These are phyloP conservation scores for Hypoxylon fragiforme DNA, from an alignment of 495 filamentous ascomycete species.

Conservation along the genomic window DNA sequence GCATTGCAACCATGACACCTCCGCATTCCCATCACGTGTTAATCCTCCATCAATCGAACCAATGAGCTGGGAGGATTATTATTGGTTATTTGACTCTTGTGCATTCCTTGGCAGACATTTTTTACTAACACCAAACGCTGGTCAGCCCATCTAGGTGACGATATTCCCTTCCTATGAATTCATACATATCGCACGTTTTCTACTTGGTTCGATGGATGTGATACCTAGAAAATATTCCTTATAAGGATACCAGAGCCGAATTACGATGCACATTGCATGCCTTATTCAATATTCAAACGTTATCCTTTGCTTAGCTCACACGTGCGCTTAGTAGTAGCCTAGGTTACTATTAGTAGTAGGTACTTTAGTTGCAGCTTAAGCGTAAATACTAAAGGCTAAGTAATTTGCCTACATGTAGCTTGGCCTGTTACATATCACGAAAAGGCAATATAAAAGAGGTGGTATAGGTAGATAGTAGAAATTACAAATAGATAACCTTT, in stretches of 20 bases:
- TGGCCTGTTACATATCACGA: too few relatives aligned
- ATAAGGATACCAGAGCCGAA: constrained; percentile 9
- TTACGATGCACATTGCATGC: too few relatives aligned
- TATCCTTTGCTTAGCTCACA: not conserved
- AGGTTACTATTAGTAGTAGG: too few relatives aligned
- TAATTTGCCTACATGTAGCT: too few relatives aligned
- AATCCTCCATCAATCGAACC: constrained; percentile 23
- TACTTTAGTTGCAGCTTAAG: too few relatives aligned
- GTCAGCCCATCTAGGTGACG: constrained; percentile 5
- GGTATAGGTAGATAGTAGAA: too few relatives aligned
- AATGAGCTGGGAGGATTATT: constrained; percentile 22
- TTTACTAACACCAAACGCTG: constrained; percentile 5
- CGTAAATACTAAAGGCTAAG: too few relatives aligned
- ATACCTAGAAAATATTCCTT: not conserved
- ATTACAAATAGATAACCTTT: too few relatives aligned
- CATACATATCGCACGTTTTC: constrained; percentile 1
- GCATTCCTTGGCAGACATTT: constrained; percentile 17
- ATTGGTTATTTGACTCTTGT: constrained; percentile 22
- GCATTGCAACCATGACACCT: constrained; percentile 14
- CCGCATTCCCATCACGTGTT: constrained; percentile 31
- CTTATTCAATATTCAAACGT: too few relatives aligned
- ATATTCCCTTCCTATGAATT: constrained; percentile 8
- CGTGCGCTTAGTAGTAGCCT: not conserved
- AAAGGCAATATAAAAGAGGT: too few relatives aligned
- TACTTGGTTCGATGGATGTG: constrained; percentile 3